phyloP scores from a whole-genome alignment of 805 yeast genomes.

The Ogataea henricii region DNA sequence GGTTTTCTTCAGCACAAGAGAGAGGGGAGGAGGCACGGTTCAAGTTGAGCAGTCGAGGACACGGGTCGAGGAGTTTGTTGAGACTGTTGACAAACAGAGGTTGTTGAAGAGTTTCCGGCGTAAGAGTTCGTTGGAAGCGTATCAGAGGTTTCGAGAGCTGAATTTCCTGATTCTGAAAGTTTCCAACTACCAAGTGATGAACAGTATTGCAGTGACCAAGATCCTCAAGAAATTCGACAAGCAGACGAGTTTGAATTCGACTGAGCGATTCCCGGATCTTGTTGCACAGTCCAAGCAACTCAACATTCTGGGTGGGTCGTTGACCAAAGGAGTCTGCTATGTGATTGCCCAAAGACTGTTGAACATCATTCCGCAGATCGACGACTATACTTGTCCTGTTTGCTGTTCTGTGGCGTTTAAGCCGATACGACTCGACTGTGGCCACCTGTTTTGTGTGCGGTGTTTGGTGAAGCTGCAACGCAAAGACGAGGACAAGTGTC shows the following conservation, averaged over 20 bases:
- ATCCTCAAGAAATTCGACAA: constrained; percentile 78
- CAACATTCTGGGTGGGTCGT: constrained; percentile 35
- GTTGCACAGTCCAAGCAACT: constrained; percentile 21
- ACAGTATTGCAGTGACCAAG: constrained; percentile 63
- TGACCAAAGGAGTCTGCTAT: constrained; percentile 55
- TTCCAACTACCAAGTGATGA: constrained; percentile 61
- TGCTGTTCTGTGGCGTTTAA: constrained; percentile 71
- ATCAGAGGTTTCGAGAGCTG: constrained; percentile 50
- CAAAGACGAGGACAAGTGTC: constrained; percentile 60
- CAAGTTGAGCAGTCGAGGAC: constrained; percentile 46
- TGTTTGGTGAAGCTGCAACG: constrained; percentile 71
- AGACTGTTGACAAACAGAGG: constrained; percentile 40
- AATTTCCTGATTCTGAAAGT: constrained; percentile 58
- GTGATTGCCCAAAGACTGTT: constrained; percentile 57
- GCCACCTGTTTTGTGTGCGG: constrained; percentile 71
- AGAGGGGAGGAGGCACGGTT: constrained; percentile 46
- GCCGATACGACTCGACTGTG: constrained; percentile 65
- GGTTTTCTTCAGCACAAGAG: constrained; percentile 52
- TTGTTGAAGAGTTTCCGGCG: constrained; percentile 45
- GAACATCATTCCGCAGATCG: constrained; percentile 67
- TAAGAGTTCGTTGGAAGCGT: constrained; percentile 47
- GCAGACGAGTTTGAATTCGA: constrained; percentile 58
- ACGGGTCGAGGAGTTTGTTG: constrained; percentile 44
- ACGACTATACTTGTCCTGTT: constrained; percentile 75
- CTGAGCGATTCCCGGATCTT: constrained; percentile 44